Evolutionary conservation across 2,329 filamentous ascomycete genomes (phyloP), one percentile per base, ranked within the genome.

Genomic region (Ascochyta viciae-villosae): DNA sequence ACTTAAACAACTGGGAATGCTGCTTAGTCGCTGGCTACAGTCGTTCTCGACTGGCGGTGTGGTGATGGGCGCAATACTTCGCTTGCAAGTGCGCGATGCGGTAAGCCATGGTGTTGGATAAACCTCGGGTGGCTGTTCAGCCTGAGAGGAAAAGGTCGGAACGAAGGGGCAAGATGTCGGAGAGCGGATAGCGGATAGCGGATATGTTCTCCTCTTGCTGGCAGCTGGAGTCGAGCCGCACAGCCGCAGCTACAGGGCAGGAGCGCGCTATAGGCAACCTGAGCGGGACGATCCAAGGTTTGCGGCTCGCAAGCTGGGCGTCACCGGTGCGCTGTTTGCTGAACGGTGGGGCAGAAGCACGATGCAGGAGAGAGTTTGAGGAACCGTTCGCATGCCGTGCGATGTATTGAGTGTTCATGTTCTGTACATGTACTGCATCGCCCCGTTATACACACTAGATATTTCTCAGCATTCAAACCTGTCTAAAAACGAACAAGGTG

Each of bases 311-410:
- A 19, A 24, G 16, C 19, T 35, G 37, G 10, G 22, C 40, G 40
- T 35, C 42, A 26, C 46, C 27, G 51, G 34, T 27, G 33, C 39
- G 15, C 26, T 41, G 37, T 24, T 38, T 46, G 47, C 52, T 26
- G 31, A 45, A 34, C 35, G 46, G 43, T 54, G 38, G 53, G 59
- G 54, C 52, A 49, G 46, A 56, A 54, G 54, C 56, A 61, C 39
- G 43, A 52, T 45, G 51, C 54, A 62, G 58, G 57, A 63, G 50
- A 58, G 23, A 52, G 44, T 57, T 54, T 42, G 16, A 54, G 54
- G 41, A 54, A 43, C 54, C 50, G 29, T 47, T 26, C 49, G 29
- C 39, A 51, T 56, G 54, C 44, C 54, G 46, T 60, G 49, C 52
- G 40, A 46, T 50, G 31, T 40, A 31, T 51, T 24, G 39, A 54